These are phyloP conservation scores for Solanum hybrid DNA, from an alignment of 305 asterid genomes.

Conservation along the genomic window DNA sequence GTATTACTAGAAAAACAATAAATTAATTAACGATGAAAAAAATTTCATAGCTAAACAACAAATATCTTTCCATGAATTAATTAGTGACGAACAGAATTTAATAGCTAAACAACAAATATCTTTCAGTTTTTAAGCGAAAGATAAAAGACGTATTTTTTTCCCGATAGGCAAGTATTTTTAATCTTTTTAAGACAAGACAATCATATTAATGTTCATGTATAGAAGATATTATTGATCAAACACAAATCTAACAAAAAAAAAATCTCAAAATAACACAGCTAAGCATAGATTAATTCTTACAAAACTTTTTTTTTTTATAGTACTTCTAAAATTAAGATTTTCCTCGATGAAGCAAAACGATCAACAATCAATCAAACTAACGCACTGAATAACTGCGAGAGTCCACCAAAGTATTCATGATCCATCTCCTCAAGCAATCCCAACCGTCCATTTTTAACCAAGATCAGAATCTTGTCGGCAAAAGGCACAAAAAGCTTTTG, in stretches of 20 bases:
- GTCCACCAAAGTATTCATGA: neutral
- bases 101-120: too few relatives aligned
- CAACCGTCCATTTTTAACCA: neutral
- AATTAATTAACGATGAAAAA: too few relatives aligned
- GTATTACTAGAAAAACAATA: too few relatives aligned
- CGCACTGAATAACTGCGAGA: neutral
- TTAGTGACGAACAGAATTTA: too few relatives aligned
- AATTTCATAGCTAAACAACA: too few relatives aligned
- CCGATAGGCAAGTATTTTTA: too few relatives aligned
- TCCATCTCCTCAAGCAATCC: neutral
- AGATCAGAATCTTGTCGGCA: neutral
- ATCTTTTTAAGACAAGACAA: too few relatives aligned
- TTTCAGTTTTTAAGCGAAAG: neutral
- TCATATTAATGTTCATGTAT: too few relatives aligned
- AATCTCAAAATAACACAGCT: neutral
- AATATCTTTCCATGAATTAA: too few relatives aligned
- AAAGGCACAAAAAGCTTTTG: neutral
- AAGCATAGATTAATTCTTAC: neutral
- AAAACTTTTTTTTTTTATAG: too few relatives aligned
- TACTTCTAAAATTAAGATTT: too few relatives aligned
- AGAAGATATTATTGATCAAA: neutral
- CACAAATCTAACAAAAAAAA: neutral
- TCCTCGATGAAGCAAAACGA: neutral
- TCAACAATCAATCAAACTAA: accelerated
- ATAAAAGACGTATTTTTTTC: neutral